Conservation (phyloP, 306 rosid species). For the Castanospermum australe region DNA sequence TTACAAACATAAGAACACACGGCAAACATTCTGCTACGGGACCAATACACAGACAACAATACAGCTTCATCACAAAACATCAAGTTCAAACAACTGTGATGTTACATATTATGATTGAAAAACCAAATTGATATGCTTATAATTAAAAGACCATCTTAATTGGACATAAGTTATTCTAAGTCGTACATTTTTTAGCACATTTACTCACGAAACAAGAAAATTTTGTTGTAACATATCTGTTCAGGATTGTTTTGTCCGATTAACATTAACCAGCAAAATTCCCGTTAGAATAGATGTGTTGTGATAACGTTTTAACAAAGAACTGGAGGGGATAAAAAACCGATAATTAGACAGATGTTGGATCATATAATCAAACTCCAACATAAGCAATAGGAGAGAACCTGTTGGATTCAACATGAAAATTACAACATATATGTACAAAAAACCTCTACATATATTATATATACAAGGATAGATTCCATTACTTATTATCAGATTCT, state of each 20-base stretch:
- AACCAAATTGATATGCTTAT: too few species aligned
- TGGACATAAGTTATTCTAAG: too few species aligned
- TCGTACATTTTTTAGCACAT: too few species aligned
- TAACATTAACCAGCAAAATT: neutral
- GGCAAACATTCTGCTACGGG: too few species aligned
- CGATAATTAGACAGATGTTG: neutral
- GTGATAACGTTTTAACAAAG: conserved; percentile 14
- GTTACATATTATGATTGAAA: too few species aligned
- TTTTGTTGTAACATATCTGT: neutral
- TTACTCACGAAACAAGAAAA: neutral
- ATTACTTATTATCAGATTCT: conserved; percentile 22
- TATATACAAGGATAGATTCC: conserved; percentile 24
- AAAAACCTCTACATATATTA: conserved; percentile 15
- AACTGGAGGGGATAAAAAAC: neutral
- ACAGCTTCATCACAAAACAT: too few species aligned
- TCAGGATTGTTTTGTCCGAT: neutral
- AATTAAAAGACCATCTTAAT: too few species aligned
- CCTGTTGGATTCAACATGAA: neutral
- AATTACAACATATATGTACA: conserved; percentile 34
- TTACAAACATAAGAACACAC: too few species aligned
- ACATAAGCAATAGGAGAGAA: neutral
- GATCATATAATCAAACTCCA: neutral
- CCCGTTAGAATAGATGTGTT: neutral
- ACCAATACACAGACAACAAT: too few species aligned
- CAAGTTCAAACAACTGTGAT: too few species aligned